phyloP scores from a whole-genome alignment of 202 grass and related monocot species.

The Saccharum hybrid region DNA sequence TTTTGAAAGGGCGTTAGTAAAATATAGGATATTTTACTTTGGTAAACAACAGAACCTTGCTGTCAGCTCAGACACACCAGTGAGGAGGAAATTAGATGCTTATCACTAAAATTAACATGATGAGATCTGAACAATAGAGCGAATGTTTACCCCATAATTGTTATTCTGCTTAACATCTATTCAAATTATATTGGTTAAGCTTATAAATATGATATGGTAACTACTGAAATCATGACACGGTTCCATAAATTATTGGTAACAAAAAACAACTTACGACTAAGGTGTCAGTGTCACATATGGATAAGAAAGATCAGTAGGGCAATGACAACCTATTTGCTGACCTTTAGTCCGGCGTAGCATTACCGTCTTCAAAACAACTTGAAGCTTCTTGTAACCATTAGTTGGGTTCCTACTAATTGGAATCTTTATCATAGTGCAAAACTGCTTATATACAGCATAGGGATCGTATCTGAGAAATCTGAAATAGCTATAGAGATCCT shows the following conservation, averaged over 20 bases:
- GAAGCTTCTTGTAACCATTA: conserved; percentile 92
- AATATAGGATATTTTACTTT: not conserved
- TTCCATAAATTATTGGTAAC: not conserved
- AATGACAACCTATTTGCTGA: conserved; percentile 38
- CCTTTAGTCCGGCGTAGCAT: conserved; percentile 99
- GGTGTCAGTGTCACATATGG: not conserved
- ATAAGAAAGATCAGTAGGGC: conserved; percentile 18
- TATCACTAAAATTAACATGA: not conserved
- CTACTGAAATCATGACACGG: not conserved
- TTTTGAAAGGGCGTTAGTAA: not conserved
- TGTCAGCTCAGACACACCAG: not conserved
- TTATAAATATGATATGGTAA: not conserved
- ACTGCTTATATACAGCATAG: conserved; percentile 73
- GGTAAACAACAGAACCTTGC: not conserved
- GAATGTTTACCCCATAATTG: not conserved
- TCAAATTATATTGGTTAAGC: conserved; percentile 2
- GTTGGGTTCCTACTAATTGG: conserved; percentile 80
- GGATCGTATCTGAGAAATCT: conserved; percentile 95
- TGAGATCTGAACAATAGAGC: not conserved
- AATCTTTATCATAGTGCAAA: conserved; percentile 80
- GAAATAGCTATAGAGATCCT: conserved; percentile 98
- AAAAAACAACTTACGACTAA: not conserved
- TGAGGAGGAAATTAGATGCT: not conserved
- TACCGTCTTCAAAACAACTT: conserved; percentile 93
- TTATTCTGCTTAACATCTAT: not conserved